Conservation (phyloP, 1,139 yeast species). For the Pneumocystis oryctolagi region DNA sequence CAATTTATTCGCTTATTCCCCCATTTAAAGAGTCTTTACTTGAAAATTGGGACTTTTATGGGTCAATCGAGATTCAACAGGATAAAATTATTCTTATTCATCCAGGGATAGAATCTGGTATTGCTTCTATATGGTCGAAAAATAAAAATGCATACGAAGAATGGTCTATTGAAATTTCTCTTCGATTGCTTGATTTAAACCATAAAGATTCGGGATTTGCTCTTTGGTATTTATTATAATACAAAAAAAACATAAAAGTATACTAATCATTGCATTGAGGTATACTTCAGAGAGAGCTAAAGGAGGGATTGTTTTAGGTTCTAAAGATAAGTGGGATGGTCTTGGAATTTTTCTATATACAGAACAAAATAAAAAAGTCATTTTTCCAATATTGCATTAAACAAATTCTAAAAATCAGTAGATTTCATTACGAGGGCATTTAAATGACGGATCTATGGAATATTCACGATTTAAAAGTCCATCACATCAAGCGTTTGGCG, state of each 20-base stretch:
- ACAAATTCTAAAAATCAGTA: slow-evolving; percentile 10
- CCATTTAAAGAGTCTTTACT: neutral
- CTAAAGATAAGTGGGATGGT: slow-evolving; percentile 28
- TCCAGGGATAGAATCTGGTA: neutral
- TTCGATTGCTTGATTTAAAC: neutral
- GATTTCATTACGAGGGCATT: slow-evolving; percentile 27
- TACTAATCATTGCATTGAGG: slow-evolving; percentile 16
- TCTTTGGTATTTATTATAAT: neutral
- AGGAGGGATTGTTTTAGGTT: slow-evolving; percentile 26
- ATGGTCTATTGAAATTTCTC: neutral
- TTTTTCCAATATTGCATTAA: neutral
- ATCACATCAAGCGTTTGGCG: slow-evolving; percentile 22
- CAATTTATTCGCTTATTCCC: neutral
- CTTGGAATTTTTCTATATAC: slow-evolving; percentile 26
- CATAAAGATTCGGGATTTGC: neutral
- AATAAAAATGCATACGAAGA: neutral
- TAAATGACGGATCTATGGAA: slow-evolving; percentile 24
- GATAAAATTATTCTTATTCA: neutral
- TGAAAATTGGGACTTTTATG: neutral
- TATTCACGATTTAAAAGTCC: slow-evolving; percentile 8
- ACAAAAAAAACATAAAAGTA: neutral
- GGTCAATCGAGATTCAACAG: neutral
- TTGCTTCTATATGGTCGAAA: neutral
- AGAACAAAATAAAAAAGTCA: slow-evolving; percentile 14
- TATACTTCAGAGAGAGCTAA: slow-evolving; percentile 8